Percentiles rank a stretch among this genome's conserved stretches.
Evolutionary conservation across 2,329 filamentous ascomycete species (phyloP).

Genomic region (Phaeosphaeriaceae sp.): DNA sequence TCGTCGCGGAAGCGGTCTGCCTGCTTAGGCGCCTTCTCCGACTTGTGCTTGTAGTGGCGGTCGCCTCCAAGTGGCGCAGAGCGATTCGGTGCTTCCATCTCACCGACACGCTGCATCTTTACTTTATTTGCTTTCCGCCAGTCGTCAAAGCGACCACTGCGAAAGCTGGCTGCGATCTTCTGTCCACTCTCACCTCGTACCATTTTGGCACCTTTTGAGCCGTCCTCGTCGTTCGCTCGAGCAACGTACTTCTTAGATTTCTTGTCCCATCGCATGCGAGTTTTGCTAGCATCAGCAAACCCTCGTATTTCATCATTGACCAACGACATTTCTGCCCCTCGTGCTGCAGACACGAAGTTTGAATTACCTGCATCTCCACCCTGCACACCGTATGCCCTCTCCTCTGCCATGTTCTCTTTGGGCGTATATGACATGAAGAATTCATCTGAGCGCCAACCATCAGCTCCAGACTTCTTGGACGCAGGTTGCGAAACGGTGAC

Average conservation of each 20-base stretch:
- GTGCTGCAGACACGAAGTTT: constrained; percentile 88
- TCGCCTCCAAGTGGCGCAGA: constrained; percentile 39
- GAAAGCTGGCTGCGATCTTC: constrained; percentile 94
- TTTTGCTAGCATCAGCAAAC: constrained; percentile 77
- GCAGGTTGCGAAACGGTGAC: constrained; percentile 54
- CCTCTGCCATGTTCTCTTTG: constrained; percentile 81
- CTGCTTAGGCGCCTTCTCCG: constrained; percentile 86
- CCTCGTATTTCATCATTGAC: constrained; percentile 84
- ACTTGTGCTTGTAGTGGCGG: constrained; percentile 81
- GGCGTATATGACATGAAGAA: constrained; percentile 98
- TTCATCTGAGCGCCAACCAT: constrained; percentile 80
- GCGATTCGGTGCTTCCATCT: constrained; percentile 65
- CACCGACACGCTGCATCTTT: constrained; percentile 80
- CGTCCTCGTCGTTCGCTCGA: constrained; percentile 92
- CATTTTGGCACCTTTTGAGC: constrained; percentile 74
- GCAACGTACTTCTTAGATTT: constrained; percentile 95
- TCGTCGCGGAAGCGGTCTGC: constrained; percentile 93
- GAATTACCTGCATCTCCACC: constrained; percentile 66
- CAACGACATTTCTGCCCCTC: constrained; percentile 88
- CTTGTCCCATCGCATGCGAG: constrained; percentile 93
- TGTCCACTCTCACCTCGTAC: constrained; percentile 89
- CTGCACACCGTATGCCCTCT: constrained; percentile 91
- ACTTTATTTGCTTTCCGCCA: constrained; percentile 91
- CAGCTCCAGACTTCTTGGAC: constrained; percentile 35
- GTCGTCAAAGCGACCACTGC: constrained; percentile 88